Evolutionary conservation across 805 yeast genomes (phyloP).

Genomic region (Schizosaccharomyces cryophilus): DNA sequence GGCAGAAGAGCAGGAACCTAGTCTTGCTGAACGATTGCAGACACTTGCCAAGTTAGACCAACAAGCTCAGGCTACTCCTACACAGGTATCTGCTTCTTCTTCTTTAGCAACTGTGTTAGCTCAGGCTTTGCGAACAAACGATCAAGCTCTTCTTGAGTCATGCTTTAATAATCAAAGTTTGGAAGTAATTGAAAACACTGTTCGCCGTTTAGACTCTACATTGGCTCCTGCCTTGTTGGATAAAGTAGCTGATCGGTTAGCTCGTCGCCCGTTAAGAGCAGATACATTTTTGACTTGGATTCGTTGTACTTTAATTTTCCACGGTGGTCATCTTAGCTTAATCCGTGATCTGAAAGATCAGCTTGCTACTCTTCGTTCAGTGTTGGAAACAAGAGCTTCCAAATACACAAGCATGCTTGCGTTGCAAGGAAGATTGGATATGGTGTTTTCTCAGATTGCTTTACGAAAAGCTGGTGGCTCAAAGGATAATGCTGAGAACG

Average conservation of each 20-base stretch:
- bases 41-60: conserved; percentile 12
- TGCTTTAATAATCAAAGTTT: conserved; percentile 37
- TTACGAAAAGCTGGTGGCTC: conserved; percentile 29
- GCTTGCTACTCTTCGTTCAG: conserved; percentile 31
- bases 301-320: conserved; percentile 50
- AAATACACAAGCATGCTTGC: conserved; percentile 45
- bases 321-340: conserved; percentile 37
- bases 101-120: conserved; percentile 62
- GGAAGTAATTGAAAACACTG: conserved; percentile 26
- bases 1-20: conserved; percentile 17
- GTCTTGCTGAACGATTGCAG: conserved; percentile 20
- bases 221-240: conserved; percentile 23
- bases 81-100: conserved; percentile 30
- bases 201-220: conserved; percentile 26
- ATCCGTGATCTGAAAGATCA: conserved; percentile 28
- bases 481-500: conserved; percentile 10
- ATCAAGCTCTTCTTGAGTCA: conserved; percentile 61
- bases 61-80: not conserved
- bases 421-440: conserved; percentile 63
- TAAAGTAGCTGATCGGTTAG: conserved; percentile 22
- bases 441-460: conserved; percentile 50
- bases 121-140: conserved; percentile 74
- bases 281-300: conserved; percentile 40
- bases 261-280: conserved; percentile 30
- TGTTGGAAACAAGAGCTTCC: conserved; percentile 30